Base-by-base conservation (phyloP, 176 grass and related monocot genomes). In the Typha latifolia region DNA sequence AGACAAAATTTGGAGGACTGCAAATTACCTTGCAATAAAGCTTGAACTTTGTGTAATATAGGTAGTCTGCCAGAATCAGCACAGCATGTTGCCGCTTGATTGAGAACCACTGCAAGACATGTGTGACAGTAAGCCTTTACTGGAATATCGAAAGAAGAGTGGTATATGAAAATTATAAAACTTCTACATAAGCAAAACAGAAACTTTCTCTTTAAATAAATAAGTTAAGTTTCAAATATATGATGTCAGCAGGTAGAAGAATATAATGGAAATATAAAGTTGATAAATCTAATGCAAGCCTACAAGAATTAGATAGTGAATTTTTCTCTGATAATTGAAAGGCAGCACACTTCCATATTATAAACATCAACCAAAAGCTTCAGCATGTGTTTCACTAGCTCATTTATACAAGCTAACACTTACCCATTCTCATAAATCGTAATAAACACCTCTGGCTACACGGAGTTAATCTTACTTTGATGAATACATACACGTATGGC, bases 31-130 rank as follows among this genome's bases (percentile, higher is more conserved):
- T 99, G 89, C 94, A 99, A 74, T 99, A 93, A 71, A 87, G 79
- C 79, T 90, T 99, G 79, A 99, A 99, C 69, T 99, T 99, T 53
- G 75, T 93, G 70, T 99, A 93, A 83, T 99, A 99, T 69, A 99
- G 83, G 53, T 20, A 83, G 69, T 99, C 94, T 0, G 86, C 83
- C 26, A 99, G 74, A 93, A 99, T 99, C 81, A 93, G 29, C 72
- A 99, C 80, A 82, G 94, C 89, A 57, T 99, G 94, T 82, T 85
- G 83, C 66, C 94, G 77, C 22, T 90, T 99, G 64, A 99, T 74
- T 66, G 89, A 81, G 81, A 99, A 99, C 94, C 94, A 99, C 94
- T 99, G 81, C 72, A 82, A 74, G 13, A 84, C 16, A 66, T 1
- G 61, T 79, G 9, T 27, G 51, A 23, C 51, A 66, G 32, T 70